Percentiles rank a stretch among this genome's conserved stretches.
phyloP scores from a whole-genome alignment of 352 stramenopile genomes.

The Globisporangium lucens region DNA sequence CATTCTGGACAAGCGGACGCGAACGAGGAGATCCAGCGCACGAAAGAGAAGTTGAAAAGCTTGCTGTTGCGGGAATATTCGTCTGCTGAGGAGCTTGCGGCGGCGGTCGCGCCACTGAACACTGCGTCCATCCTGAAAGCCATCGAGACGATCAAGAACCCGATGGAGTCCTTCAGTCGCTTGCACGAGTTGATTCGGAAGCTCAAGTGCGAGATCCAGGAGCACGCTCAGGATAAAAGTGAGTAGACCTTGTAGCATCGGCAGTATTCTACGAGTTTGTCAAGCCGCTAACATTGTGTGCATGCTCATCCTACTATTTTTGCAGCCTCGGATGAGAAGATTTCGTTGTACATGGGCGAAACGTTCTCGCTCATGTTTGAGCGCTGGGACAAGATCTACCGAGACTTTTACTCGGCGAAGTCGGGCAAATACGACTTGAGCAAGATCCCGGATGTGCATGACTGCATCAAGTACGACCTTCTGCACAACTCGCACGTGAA shows the following conservation, averaged over 20 bases:
- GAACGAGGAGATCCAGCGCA: constrained; percentile 86
- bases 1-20: constrained; percentile 97
- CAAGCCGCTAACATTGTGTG: neutral
- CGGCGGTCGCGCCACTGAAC: constrained; percentile 62
- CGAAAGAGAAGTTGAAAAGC: constrained; percentile 87
- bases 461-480: constrained; percentile 98
- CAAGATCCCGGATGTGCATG: constrained; percentile 97
- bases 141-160: constrained; percentile 80
- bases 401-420: constrained; percentile 93
- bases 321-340: constrained; percentile 82
- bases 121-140: constrained; percentile 77
- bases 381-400: constrained; percentile 92
- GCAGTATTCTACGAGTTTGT: neutral
- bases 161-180: constrained; percentile 59
- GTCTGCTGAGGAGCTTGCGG: constrained; percentile 59
- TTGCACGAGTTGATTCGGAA: constrained; percentile 80
- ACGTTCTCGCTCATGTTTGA: constrained; percentile 94
- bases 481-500: constrained; percentile 95
- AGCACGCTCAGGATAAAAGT: constrained; percentile 65
- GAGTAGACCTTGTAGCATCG: constrained; percentile 16
- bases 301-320: constrained; percentile 21
- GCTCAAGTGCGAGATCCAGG: constrained; percentile 74
- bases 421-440: constrained; percentile 92
- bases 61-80: constrained; percentile 86
- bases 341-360: constrained; percentile 94